Base-by-base conservation (phyloP, 2,329 filamentous ascomycete species). In the Periglandula ipomoeae region DNA sequence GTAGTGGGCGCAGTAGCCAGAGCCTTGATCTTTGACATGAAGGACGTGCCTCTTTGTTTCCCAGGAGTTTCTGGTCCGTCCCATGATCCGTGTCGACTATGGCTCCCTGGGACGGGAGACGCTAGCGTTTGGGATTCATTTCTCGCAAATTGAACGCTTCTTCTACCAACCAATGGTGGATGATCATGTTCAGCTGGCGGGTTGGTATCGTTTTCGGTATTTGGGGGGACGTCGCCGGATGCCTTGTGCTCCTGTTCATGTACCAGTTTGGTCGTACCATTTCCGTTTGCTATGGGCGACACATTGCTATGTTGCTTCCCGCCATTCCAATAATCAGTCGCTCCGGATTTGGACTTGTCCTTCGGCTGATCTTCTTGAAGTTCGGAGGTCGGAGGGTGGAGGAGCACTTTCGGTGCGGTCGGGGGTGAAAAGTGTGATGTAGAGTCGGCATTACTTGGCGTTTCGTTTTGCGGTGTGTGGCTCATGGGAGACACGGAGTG, bases 11-110 rank as follows among this genome's bases (percentile, higher is more conserved):
- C 66, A 10, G 74, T 77, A 20, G 87, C 80, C 48, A 94, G 70
- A 3, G 87, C 84, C 61, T 86, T 89, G 53, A 95, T 66, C 63
- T 85, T 89, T 17, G 84, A 84, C 66, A 95, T 88, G 54, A 94
- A 75, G 22, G 84, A 84, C 20, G 78, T 77, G 48, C 77, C 71
- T 51, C 75, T 74, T 20, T 78, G 77, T 64, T 82, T 84, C 49
- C 69, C 71, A 13, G 72, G 64, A 8, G 70, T 68, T 34, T 87
- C 85, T n/a, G 67, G 73, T 46, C 85, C 82, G 41, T 85, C 81
- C 69, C 78, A 78, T 4, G 85, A 88, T 30, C 79, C 75, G 39
- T 84, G 75, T 50, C 82, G 75, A 27, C 76, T 78, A 55, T 82
- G 79, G 19, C 71, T 63, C 13, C 39, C 40, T n/a, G 22, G n/a